phyloP scores from a whole-genome alignment of 169 alveolate species.

The Eimeria praecox region DNA sequence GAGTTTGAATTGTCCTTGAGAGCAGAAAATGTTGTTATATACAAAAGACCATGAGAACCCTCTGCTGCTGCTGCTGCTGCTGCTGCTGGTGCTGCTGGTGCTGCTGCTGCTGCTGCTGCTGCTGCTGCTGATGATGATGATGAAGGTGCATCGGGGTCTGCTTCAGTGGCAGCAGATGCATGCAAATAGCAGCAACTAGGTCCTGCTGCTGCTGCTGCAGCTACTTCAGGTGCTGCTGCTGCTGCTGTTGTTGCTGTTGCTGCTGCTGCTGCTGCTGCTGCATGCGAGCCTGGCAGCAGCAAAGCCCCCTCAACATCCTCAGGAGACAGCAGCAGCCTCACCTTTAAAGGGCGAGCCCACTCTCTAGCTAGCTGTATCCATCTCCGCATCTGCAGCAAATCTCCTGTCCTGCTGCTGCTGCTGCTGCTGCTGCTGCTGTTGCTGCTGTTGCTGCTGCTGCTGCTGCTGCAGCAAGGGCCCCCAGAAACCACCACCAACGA shows the following conservation, averaged over 20 bases:
- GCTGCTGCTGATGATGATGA: not conserved
- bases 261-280: slow-evolving; percentile 19
- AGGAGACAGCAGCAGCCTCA: slow-evolving; percentile 31
- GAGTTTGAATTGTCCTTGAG: not conserved
- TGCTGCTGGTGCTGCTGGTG: not conserved
- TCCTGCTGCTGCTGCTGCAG: slow-evolving; percentile 59
- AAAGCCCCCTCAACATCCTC: not conserved
- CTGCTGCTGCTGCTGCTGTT: not conserved
- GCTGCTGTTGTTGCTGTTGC: slow-evolving; percentile 11
- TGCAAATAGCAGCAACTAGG: not conserved
- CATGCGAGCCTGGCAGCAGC: not conserved
- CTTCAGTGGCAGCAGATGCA: not conserved
- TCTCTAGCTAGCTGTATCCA: slow-evolving; percentile 12
- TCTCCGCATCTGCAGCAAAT: slow-evolving; percentile 29
- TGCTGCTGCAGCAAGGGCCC: slow-evolving; percentile 3
- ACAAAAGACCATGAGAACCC: not conserved
- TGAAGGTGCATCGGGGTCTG: not conserved
- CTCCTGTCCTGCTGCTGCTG: slow-evolving; percentile 46
- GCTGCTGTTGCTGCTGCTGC: not conserved
- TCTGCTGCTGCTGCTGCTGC: not conserved
- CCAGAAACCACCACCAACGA: slow-evolving; percentile 41
- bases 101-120: not conserved
- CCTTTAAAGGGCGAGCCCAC: slow-evolving; percentile 21
- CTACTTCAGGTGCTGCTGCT: not conserved
- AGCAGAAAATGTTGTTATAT: slow-evolving; percentile 1